A percentile compares a stretch with the other conserved stretches of the same genome.
These are phyloP conservation scores for Dioszegia crocea DNA, from an alignment of 768 basidiomycete species.

Conservation along the genomic window DNA sequence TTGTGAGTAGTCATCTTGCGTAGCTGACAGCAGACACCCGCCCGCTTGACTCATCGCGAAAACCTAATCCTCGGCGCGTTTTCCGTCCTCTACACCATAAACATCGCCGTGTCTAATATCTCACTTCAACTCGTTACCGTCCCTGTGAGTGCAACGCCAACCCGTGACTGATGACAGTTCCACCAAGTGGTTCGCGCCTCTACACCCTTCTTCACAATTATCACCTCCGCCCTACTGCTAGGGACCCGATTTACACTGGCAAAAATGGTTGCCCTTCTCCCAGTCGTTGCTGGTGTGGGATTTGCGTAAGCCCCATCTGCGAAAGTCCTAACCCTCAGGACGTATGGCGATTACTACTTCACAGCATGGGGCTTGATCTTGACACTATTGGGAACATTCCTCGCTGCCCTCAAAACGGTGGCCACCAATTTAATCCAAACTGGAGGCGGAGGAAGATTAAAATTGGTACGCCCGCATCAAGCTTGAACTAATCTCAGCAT, in stretches of 20 bases:
- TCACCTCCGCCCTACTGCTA: slow-evolving; percentile 68
- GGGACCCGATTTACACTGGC: slow-evolving; percentile 58
- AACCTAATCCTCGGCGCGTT: slow-evolving; percentile 69
- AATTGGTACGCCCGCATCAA: slow-evolving; percentile 34
- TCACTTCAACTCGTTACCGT: slow-evolving; percentile 75
- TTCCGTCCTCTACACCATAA: slow-evolving; percentile 84
- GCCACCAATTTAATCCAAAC: slow-evolving; percentile 69
- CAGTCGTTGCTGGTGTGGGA: slow-evolving; percentile 83
- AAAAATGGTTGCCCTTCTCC: slow-evolving; percentile 70
- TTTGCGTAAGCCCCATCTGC: slow-evolving; percentile 62
- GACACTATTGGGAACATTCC: slow-evolving; percentile 81
- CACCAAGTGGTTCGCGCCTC: slow-evolving; percentile 94
- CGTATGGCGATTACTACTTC: slow-evolving; percentile 93
- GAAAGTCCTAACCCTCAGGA: slow-evolving; percentile 54
- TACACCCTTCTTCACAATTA: slow-evolving; percentile 85
- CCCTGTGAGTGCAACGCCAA: too few species aligned
- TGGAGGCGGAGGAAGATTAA: slow-evolving; percentile 49
- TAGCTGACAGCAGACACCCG: slow-evolving; percentile 51
- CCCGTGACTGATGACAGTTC: slow-evolving; percentile 86
- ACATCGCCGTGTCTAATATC: slow-evolving; percentile 90
- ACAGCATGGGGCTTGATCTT: slow-evolving; percentile 77
- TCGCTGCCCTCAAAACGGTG: slow-evolving; percentile 91
- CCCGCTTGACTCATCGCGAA: slow-evolving; percentile 56
- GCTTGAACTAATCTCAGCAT: slow-evolving; percentile 51
- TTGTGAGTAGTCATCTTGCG: slow-evolving; percentile 49